Evolutionary conservation across 148 eudicot species (phyloP).

Genomic region (Amaranthus cruentus): DNA sequence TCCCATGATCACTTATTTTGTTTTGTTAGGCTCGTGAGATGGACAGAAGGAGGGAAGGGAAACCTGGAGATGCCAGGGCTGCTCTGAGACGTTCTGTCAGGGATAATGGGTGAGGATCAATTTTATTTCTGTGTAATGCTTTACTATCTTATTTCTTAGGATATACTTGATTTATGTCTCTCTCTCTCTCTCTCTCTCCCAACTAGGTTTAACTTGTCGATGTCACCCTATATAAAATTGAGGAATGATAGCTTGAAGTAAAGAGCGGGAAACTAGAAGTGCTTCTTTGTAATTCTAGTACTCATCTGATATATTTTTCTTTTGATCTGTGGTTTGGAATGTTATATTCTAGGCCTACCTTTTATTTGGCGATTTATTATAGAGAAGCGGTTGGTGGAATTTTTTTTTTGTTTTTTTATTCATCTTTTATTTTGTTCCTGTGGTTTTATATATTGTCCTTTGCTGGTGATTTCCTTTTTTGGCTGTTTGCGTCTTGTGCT

Average conservation of each 20-base stretch:
- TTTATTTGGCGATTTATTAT: background rate
- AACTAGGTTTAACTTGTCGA: background rate
- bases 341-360: background rate
- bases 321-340: background rate
- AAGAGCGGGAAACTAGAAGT: too few relatives aligned
- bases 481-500: background rate
- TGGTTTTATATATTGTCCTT: background rate
- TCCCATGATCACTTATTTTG: conserved; percentile 4
- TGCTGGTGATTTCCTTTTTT: background rate
- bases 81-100: conserved; percentile 85
- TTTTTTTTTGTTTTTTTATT: too few relatives aligned
- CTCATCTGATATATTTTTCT: background rate
- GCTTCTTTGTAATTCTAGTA: background rate
- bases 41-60: conserved; percentile 93
- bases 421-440: background rate
- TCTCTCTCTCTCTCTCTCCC: too few relatives aligned
- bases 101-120: conserved; percentile 71
- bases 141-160: conserved; percentile 1
- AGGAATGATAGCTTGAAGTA: too few relatives aligned
- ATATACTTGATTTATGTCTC: background rate
- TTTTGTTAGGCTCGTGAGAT: conserved; percentile 80
- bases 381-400: background rate
- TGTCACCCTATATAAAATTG: background rate
- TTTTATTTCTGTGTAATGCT: conserved; percentile 1
- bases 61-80: conserved; percentile 92